Conservation (phyloP, 1,139 yeast genomes). For the Zygoascus sp. region DNA sequence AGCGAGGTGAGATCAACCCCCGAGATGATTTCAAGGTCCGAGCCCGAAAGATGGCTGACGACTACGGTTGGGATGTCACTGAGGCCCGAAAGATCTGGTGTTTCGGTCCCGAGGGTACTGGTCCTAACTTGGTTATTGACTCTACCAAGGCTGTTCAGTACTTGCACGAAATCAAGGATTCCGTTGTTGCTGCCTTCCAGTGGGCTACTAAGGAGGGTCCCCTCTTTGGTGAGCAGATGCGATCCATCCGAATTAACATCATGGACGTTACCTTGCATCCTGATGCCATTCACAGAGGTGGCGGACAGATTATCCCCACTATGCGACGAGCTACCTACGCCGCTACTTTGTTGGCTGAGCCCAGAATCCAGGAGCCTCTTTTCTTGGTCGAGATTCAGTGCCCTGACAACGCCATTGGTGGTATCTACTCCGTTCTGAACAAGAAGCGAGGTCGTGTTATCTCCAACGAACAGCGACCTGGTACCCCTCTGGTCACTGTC, state of each 20-base stretch:
- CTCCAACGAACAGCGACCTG: constrained; percentile 99
- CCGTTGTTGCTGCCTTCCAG: constrained; percentile 99
- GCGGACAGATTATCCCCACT: constrained; percentile 99
- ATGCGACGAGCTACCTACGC: constrained; percentile 99
- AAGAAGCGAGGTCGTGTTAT: constrained; percentile 99
- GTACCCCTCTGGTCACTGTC: constrained; percentile 98
- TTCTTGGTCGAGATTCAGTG: constrained; percentile 99
- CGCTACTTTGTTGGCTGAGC: constrained; percentile 95
- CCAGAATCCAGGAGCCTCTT: constrained; percentile 98
- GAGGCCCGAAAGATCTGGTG: constrained; percentile 99
- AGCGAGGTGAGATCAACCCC: constrained; percentile 85
- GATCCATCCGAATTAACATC: constrained; percentile 96
- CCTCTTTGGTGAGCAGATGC: constrained; percentile 90
- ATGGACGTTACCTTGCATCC: constrained; percentile 99
- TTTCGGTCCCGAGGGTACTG: constrained; percentile 99
- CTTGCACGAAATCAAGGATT: constrained; percentile 98
- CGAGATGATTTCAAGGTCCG: constrained; percentile 99
- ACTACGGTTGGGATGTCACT: constrained; percentile 98
- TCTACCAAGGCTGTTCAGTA: constrained; percentile 99
- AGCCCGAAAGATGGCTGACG: constrained; percentile 99
- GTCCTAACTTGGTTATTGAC: constrained; percentile 98
- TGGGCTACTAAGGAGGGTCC: constrained; percentile 99
- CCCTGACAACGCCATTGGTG: constrained; percentile 99
- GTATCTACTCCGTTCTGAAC: constrained; percentile 99
- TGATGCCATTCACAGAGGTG: constrained; percentile 99